A percentile compares a stretch with the other conserved stretches of the same genome.
phyloP scores from a whole-genome alignment of 371 early-diverging fungal genomes.

The Saksenaea vasiformis region DNA sequence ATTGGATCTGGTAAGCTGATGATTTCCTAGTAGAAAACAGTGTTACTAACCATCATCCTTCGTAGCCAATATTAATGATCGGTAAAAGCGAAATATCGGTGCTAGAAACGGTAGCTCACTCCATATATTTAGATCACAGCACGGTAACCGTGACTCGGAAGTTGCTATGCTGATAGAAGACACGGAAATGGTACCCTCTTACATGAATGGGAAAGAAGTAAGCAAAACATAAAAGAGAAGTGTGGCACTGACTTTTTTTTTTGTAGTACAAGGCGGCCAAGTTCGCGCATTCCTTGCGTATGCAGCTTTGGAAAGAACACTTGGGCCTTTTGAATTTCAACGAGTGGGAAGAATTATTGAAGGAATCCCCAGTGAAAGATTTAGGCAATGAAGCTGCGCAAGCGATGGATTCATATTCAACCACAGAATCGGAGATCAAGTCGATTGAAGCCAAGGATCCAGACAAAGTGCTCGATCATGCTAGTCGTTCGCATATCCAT shows the following conservation, averaged over 20 bases:
- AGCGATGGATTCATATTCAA: background rate
- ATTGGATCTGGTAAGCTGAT: slow-evolving; percentile 72
- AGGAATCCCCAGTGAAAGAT: background rate
- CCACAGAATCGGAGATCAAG: slow-evolving; percentile 10
- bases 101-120: background rate
- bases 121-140: slow-evolving; percentile 71
- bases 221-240: background rate
- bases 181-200: slow-evolving; percentile 62
- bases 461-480: slow-evolving; percentile 25
- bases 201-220: slow-evolving; percentile 74
- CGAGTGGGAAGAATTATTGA: slow-evolving; percentile 25
- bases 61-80: slow-evolving; percentile 47
- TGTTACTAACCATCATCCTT: background rate
- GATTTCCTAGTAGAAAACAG: background rate
- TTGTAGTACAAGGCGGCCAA: slow-evolving; percentile 63
- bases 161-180: slow-evolving; percentile 87
- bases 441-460: slow-evolving; percentile 23
- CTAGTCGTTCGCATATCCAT: slow-evolving; percentile 24
- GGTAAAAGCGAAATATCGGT: slow-evolving; percentile 16
- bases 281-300: slow-evolving; percentile 71
- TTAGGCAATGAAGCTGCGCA: background rate
- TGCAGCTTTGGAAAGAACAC: slow-evolving; percentile 85
- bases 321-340: slow-evolving; percentile 64
- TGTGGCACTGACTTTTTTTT: background rate
- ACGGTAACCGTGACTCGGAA: slow-evolving; percentile 92